Evolutionary conservation across 2,329 filamentous ascomycete genomes (phyloP).

Genomic region (Curvularia sp.): DNA sequence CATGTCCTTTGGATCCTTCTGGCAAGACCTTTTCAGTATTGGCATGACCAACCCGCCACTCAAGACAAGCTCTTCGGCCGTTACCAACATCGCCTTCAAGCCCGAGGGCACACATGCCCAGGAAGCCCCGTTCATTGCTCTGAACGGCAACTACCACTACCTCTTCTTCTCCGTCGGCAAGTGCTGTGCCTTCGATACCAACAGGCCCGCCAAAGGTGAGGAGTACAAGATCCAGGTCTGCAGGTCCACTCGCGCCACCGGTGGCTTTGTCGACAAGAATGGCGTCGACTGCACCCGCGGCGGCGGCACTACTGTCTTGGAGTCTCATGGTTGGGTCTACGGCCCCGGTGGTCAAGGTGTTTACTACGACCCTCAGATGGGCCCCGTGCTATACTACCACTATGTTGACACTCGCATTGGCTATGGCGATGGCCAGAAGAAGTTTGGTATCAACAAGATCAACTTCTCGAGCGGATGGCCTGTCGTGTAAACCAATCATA

Average conservation of each 20-base stretch:
- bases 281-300: constrained; percentile 62
- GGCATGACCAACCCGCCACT: constrained; percentile 53
- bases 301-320: constrained; percentile 68
- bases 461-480: constrained; percentile 61
- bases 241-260: constrained; percentile 60
- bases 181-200: constrained; percentile 67
- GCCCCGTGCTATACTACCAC: constrained; percentile 68
- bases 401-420: constrained; percentile 64
- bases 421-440: constrained; percentile 59
- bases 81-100: constrained; percentile 62
- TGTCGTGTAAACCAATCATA: constrained; percentile 33
- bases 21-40: constrained; percentile 68
- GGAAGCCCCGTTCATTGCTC: constrained; percentile 65
- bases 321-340: constrained; percentile 66
- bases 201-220: constrained; percentile 60
- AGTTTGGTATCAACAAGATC: constrained; percentile 61
- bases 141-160: constrained; percentile 66
- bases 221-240: constrained; percentile 73
- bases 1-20: constrained; percentile 73
- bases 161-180: constrained; percentile 68
- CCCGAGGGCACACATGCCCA: constrained; percentile 59
- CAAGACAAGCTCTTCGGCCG: constrained; percentile 40
- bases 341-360: constrained; percentile 71
- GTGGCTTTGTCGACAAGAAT: constrained; percentile 63
- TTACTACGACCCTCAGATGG: constrained; percentile 57